Base-by-base conservation (phyloP, 2,329 filamentous ascomycete species). In the Exophiala phaeomuriformis region DNA sequence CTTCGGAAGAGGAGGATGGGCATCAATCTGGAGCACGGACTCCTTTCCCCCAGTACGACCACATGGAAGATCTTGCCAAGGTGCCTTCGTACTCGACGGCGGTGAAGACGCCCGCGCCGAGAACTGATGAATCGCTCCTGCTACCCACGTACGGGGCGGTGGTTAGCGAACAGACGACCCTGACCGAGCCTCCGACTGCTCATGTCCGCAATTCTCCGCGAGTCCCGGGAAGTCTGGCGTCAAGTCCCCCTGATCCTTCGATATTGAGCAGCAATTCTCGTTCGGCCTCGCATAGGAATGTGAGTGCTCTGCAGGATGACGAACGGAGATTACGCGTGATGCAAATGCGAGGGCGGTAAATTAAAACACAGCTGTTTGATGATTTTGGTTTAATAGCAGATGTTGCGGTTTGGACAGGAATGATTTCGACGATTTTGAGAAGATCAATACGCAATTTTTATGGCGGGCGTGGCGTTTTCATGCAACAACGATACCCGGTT, bases 51-150 rank as follows among this genome's bases (percentile, higher is more conserved):
- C 70, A 73, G 55, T 75, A 76, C 45, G 71, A 76, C 12, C 82
- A 86, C 58, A 71, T 88, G 60, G 77, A 79, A 45, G 79, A 82
- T 59, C 71, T 90, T 40, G 85, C 77, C 66, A 85, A 85, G 60
- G 86, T 90, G 1, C 86, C 86, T 1, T 90, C 86, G 52, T 90
- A 90, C 66, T 78, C 79, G 10, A 90, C 86, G 1, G 86, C 86
- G 0, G 80, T 89, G 29, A 81, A 80, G 58, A 80, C 83, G 0
- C 80, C 82, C 3, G 78, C 81, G 10, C 76, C 79, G 47, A 75
- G 77, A 33, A 74, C 75, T 4, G 69, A 69, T 8, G 50, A 49
- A 19, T 60, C 58, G 28, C 47, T 37, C 4, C 29, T 31, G 28
- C 75, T 88, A 4, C 86, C 86, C 0, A 82, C 86, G 64, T 90